Conservation (phyloP, 2,329 filamentous ascomycete species). For the Trichoderma sp. region DNA sequence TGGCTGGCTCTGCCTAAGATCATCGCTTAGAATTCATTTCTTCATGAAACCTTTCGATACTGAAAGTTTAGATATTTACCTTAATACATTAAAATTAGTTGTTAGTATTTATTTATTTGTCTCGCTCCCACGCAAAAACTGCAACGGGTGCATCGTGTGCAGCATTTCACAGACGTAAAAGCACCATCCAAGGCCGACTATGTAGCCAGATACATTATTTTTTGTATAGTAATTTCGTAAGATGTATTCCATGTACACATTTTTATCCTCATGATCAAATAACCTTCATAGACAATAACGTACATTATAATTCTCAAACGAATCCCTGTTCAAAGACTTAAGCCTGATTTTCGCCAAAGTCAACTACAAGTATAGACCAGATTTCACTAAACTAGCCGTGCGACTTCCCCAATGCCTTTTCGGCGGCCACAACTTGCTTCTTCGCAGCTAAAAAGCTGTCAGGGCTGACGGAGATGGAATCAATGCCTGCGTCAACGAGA, state of each 20-base stretch:
- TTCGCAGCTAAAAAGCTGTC: conserved; percentile 42
- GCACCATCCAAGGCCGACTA: neutral
- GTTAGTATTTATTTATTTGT: neutral
- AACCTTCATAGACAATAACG: neutral
- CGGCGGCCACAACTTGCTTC: conserved; percentile 28
- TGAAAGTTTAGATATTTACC: neutral
- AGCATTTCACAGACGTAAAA: neutral
- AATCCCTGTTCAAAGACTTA: neutral
- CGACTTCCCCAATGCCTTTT: neutral
- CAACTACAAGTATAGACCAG: neutral
- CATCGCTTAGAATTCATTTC: neutral
- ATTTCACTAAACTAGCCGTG: neutral
- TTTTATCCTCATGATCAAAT: neutral
- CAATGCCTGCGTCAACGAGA: conserved; percentile 38
- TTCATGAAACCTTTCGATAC: neutral
- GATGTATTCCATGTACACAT: accelerated
- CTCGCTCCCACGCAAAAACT: neutral
- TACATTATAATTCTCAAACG: neutral
- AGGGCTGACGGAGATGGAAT: conserved; percentile 43
- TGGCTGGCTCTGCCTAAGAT: neutral
- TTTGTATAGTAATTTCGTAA: neutral
- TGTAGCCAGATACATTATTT: neutral
- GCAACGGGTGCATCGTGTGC: accelerated
- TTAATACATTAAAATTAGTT: neutral
- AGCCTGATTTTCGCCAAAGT: neutral